Evolutionary conservation across 106 monocot genomes (phyloP).

Genomic region (Gastrodia elata): DNA sequence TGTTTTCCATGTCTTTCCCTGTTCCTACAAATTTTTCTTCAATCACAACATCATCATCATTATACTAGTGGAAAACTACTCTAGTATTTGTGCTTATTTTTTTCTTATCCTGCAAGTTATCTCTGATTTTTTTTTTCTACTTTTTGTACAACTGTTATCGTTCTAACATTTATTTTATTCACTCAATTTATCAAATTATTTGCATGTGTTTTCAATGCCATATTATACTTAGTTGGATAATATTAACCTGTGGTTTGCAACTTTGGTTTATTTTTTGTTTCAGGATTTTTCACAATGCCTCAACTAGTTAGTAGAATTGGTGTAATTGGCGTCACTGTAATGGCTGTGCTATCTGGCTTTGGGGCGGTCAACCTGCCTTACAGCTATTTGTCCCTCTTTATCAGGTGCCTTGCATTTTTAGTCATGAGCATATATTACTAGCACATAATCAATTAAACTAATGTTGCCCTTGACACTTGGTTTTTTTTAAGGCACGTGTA

Average conservation of each 20-base stretch:
- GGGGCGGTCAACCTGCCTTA: constrained; percentile 97
- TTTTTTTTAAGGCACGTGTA: background rate
- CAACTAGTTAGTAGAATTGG: constrained; percentile 96
- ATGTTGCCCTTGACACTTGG: background rate
- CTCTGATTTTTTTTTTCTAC: background rate
- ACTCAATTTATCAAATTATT: background rate
- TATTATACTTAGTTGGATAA: background rate
- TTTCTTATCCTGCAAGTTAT: background rate
- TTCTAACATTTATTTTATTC: background rate
- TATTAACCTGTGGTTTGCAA: background rate
- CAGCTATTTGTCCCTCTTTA: constrained; percentile 95
- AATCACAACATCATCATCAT: background rate
- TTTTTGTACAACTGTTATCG: background rate
- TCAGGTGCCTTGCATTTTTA: constrained; percentile 49
- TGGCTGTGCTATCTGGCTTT: constrained; percentile 96
- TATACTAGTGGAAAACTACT: background rate
- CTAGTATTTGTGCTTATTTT: background rate
- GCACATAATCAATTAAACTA: background rate
- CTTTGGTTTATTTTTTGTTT: constrained; percentile 12
- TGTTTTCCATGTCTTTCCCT: background rate
- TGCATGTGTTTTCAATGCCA: background rate
- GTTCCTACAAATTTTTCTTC: background rate
- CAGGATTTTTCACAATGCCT: constrained; percentile 90
- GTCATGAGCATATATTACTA: background rate
- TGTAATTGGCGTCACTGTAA: constrained; percentile 87